A percentile compares a stretch with the other conserved stretches of the same genome.
Conservation (phyloP, 2,329 filamentous ascomycete species). For the Fusarium cyanostomum region DNA sequence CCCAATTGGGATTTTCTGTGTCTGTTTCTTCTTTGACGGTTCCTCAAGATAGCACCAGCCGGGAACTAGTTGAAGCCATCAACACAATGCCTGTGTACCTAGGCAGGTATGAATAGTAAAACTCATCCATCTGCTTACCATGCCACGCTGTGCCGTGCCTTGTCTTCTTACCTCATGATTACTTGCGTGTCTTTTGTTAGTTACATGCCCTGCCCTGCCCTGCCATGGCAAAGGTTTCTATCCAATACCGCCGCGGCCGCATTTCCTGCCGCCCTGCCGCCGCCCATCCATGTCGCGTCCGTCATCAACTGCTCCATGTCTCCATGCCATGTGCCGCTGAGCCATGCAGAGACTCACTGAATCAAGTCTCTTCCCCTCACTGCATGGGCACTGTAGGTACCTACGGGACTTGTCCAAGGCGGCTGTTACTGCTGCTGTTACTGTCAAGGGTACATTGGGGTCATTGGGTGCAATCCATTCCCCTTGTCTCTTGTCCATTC, state of each 20-base stretch:
- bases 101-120: too few species aligned
- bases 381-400: not conserved
- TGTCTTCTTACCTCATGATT: not conserved
- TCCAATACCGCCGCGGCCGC: conserved; percentile 32
- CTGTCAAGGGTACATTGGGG: conserved; percentile 22
- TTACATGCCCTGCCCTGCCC: not conserved
- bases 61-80: conserved; percentile 1
- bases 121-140: too few species aligned
- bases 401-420: conserved; percentile 2
- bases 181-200: not conserved
- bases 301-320: not conserved
- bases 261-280: conserved; percentile 35
- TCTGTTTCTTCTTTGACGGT: not conserved
- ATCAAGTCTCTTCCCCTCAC: not conserved
- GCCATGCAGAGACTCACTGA: not conserved
- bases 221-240: not conserved
- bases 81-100: not conserved
- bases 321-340: not conserved
- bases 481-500: conserved; percentile 3
- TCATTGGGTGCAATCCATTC: conserved; percentile 18
- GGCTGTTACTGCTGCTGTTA: not conserved
- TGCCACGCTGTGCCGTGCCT: not conserved
- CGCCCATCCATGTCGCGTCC: conserved; percentile 7
- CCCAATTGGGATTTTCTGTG: not conserved
- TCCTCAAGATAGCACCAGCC: not conserved